phyloP scores from a whole-genome alignment of 352 stramenopile species.

The Pythium myriotylum region DNA sequence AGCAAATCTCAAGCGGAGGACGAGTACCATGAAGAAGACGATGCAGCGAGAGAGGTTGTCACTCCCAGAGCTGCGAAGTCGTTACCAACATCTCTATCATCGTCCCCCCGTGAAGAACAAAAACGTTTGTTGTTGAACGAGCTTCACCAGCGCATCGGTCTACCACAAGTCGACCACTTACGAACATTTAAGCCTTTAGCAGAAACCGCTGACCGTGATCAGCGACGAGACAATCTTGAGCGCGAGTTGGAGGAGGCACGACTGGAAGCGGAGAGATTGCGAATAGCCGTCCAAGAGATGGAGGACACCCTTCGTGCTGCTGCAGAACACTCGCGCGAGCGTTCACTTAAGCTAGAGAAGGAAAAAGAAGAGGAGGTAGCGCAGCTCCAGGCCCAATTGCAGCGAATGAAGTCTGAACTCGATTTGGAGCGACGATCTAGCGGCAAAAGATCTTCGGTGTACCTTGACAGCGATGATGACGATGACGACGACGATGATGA shows the following conservation, averaged over 20 bases:
- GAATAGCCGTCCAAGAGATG: constrained; percentile 61
- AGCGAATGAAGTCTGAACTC: constrained; percentile 53
- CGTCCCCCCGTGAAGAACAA: constrained; percentile 50
- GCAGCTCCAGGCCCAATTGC: constrained; percentile 49
- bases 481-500: constrained; percentile 20
- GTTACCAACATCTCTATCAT: constrained; percentile 19
- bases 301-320: constrained; percentile 51
- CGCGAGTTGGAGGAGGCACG: constrained; percentile 56
- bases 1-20: neutral
- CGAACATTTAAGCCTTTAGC: constrained; percentile 72
- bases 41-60: neutral
- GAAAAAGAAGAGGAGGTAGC: constrained; percentile 57
- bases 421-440: constrained; percentile 49
- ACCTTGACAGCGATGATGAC: constrained; percentile 32
- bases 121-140: constrained; percentile 82
- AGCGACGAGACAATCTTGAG: constrained; percentile 51
- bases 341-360: constrained; percentile 61
- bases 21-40: constrained; percentile 7
- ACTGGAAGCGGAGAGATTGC: constrained; percentile 61
- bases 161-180: constrained; percentile 70
- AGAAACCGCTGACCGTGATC: constrained; percentile 44
- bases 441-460: constrained; percentile 37
- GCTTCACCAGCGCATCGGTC: constrained; percentile 64
- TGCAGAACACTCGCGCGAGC: constrained; percentile 50
- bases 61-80: constrained; percentile 20